phyloP scores from a whole-genome alignment of 495 filamentous ascomycete genomes.

The Annulohypoxylon bovei region DNA sequence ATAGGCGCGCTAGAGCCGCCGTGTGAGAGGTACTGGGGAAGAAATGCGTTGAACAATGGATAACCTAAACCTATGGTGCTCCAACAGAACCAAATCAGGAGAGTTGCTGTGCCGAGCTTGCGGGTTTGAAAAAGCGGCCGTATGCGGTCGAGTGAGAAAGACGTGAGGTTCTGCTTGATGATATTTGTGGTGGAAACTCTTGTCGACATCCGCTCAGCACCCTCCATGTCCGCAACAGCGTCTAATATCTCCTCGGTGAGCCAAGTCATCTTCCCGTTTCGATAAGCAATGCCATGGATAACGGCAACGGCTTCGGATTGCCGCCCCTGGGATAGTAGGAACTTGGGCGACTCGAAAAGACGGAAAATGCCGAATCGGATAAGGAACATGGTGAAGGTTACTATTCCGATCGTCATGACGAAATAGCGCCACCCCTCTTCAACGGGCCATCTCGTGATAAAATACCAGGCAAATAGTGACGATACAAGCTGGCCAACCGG shows the following conservation, averaged over 20 bases:
- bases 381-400: conserved; percentile 77
- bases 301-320: conserved; percentile 79
- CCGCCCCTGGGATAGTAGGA: conserved; percentile 75
- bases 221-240: conserved; percentile 57
- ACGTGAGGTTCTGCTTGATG: conserved; percentile 49
- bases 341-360: conserved; percentile 87
- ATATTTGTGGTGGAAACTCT: conserved; percentile 50
- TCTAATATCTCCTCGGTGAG: conserved; percentile 68
- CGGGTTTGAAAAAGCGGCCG: conserved; percentile 58
- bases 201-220: conserved; percentile 21
- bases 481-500: conserved; percentile 77
- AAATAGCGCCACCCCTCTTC: conserved; percentile 83
- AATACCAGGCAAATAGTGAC: conserved; percentile 79
- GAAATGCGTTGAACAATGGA: conserved; percentile 85
- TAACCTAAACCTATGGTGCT: conserved; percentile 68
- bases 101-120: conserved; percentile 60
- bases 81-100: conserved; percentile 68
- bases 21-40: conserved; percentile 81
- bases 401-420: conserved; percentile 72
- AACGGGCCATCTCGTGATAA: conserved; percentile 75
- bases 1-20: conserved; percentile 64
- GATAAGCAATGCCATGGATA: conserved; percentile 76
- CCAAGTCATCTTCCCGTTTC: conserved; percentile 72
- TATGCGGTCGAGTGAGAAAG: conserved; percentile 58
- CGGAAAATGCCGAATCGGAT: conserved; percentile 83